Conservation (phyloP, 768 basidiomycete genomes). For the Lentinula guzmanii region DNA sequence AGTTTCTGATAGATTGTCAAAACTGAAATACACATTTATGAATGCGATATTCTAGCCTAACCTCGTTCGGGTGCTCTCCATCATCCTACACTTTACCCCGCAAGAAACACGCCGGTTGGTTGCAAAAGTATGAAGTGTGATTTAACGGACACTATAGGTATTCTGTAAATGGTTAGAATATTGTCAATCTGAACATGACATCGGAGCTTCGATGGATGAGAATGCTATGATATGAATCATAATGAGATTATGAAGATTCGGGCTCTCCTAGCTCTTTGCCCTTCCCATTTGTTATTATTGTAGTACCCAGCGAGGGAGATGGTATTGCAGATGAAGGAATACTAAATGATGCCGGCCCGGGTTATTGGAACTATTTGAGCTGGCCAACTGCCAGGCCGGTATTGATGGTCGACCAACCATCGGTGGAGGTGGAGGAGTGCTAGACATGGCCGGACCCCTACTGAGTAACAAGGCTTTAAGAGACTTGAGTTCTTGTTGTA, state of each 20-base stretch:
- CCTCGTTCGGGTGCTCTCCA: slow-evolving; percentile 85
- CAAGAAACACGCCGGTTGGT: slow-evolving; percentile 87
- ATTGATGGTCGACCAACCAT: slow-evolving; percentile 64
- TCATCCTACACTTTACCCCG: slow-evolving; percentile 91
- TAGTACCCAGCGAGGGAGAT: slow-evolving; percentile 3
- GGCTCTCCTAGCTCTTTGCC: slow-evolving; percentile 47
- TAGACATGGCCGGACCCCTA: slow-evolving; percentile 49
- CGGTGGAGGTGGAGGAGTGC: slow-evolving; percentile 46
- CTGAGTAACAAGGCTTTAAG: slow-evolving; percentile 84
- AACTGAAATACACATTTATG: slow-evolving; percentile 1
- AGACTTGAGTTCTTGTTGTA: slow-evolving; percentile 93
- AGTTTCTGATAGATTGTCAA: slow-evolving; percentile 21
- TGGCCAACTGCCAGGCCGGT: slow-evolving; percentile 86
- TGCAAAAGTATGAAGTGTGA: slow-evolving; percentile 60
- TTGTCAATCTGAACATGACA: not conserved
- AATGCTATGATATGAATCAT: not conserved
- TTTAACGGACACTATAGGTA: not conserved
- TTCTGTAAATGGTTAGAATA: not conserved
- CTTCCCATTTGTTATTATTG: slow-evolving; percentile 37
- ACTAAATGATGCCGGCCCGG: slow-evolving; percentile 10
- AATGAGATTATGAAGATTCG: slow-evolving; percentile 1
- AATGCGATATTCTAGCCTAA: slow-evolving; percentile 52
- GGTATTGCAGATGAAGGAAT: slow-evolving; percentile 13
- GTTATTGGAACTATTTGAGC: slow-evolving; percentile 12
- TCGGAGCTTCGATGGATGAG: not conserved